These are phyloP conservation scores for Vanderwaltozyma yarrowii DNA, from an alignment of 805 yeast species.

Conservation along the genomic window DNA sequence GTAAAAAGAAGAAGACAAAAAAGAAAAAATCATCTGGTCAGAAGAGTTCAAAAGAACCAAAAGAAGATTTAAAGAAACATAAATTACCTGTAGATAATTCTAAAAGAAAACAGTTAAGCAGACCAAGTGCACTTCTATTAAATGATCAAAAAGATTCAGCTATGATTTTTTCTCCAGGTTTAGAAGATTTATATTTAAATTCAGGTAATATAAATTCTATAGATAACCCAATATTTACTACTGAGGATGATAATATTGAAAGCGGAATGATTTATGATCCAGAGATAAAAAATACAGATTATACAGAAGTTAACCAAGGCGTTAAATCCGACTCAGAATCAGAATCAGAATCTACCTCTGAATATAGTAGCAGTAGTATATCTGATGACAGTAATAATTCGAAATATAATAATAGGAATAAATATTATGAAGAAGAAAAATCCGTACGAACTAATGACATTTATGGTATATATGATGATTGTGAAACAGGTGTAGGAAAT, in stretches of 20 bases:
- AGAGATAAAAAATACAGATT: not conserved
- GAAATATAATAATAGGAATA: not conserved
- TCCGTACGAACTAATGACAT: not conserved
- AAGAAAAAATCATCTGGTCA: too few relatives aligned
- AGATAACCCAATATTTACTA: not conserved
- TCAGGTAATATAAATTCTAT: not conserved
- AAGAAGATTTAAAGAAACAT: too few relatives aligned
- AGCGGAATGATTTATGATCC: too few relatives aligned
- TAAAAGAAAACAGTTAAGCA: not conserved
- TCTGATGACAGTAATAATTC: not conserved
- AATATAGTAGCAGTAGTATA: not conserved
- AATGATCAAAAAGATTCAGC: not conserved
- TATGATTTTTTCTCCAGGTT: slow-evolving; percentile 3
- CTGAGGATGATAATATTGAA: too few relatives aligned
- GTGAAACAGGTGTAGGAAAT: not conserved
- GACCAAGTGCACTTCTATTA: not conserved
- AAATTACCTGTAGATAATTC: not conserved
- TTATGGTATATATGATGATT: not conserved
- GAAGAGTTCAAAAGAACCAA: too few relatives aligned
- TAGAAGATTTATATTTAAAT: slow-evolving; percentile 2
- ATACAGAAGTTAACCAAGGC: not conserved
- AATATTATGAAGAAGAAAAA: not conserved
- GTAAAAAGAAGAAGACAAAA: too few relatives aligned
- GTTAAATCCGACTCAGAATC: not conserved
- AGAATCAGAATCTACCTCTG: not conserved